These are phyloP conservation scores for Aspergillus carbonarius DNA, from an alignment of 2,329 filamentous ascomycete species.

Conservation along the genomic window DNA sequence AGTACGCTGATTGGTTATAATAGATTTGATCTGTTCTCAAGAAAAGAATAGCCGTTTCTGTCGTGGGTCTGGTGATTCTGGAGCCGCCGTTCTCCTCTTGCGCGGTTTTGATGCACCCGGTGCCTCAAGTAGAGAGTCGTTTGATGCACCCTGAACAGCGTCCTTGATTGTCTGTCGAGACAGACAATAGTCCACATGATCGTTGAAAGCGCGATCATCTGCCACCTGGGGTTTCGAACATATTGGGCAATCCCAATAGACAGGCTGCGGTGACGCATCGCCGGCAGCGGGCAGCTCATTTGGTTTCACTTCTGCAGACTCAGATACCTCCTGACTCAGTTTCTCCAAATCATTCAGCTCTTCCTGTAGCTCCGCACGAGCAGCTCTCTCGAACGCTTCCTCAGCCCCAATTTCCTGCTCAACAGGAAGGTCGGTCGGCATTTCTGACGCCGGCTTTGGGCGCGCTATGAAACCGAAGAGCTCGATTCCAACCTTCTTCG, in stretches of 20 bases:
- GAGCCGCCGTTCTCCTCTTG: slow-evolving; percentile 38
- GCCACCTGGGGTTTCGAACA: slow-evolving; percentile 74
- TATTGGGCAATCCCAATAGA: slow-evolving; percentile 83
- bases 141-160: slow-evolving; percentile 61
- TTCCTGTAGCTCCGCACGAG: slow-evolving; percentile 59
- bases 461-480: slow-evolving; percentile 66
- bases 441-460: slow-evolving; percentile 19
- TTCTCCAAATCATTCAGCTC: slow-evolving; percentile 62
- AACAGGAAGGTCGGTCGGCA: slow-evolving; percentile 22
- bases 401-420: slow-evolving; percentile 70
- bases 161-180: slow-evolving; percentile 84
- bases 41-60: slow-evolving; percentile 38
- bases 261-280: slow-evolving; percentile 29
- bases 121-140: slow-evolving; percentile 13
- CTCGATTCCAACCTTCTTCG: slow-evolving; percentile 74
- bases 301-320: slow-evolving; percentile 7
- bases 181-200: slow-evolving; percentile 88
- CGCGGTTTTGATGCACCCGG: slow-evolving; percentile 12
- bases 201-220: slow-evolving; percentile 77
- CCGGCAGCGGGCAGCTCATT: slow-evolving; percentile 26
- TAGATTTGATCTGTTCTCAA: slow-evolving; percentile 16
- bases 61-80: slow-evolving; percentile 25
- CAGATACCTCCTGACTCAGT: slow-evolving; percentile 57
- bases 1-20: neutral
- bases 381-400: slow-evolving; percentile 63